Conservation (phyloP, 129 eudicot genomes). For the Centaurea solstitialis region DNA sequence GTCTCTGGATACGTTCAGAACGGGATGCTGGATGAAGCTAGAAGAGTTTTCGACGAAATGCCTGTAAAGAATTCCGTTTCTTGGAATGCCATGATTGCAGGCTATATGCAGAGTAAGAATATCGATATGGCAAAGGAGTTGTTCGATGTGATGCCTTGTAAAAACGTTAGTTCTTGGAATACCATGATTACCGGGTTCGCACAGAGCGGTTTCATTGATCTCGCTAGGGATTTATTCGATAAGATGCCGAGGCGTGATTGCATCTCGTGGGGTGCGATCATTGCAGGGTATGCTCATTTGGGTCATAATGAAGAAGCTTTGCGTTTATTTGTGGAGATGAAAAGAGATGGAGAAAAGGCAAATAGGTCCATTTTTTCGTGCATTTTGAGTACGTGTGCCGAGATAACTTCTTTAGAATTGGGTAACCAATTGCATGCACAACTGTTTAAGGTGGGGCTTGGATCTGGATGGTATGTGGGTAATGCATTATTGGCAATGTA, state of each 20-base stretch:
- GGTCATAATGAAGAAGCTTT: constrained; percentile 59
- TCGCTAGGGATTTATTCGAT: constrained; percentile 47
- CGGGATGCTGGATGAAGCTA: constrained; percentile 60
- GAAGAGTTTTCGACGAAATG: constrained; percentile 58
- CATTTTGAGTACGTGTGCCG: constrained; percentile 69
- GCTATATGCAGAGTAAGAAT: constrained; percentile 49
- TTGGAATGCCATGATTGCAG: constrained; percentile 81
- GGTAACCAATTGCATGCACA: constrained; percentile 67
- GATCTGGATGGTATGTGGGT: constrained; percentile 59
- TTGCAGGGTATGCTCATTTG: constrained; percentile 62
- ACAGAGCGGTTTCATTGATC: constrained; percentile 45
- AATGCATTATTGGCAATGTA: constrained; percentile 74
- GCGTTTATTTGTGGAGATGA: constrained; percentile 53
- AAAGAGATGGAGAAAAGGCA: constrained; percentile 44
- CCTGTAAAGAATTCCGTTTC: constrained; percentile 70
- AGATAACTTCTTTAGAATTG: constrained; percentile 63
- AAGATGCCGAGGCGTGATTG: constrained; percentile 65
- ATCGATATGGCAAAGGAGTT: constrained; percentile 60
- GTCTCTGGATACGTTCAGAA: constrained; percentile 67
- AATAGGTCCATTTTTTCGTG: constrained; percentile 60
- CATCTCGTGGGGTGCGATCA: constrained; percentile 76
- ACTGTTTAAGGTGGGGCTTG: constrained; percentile 52
- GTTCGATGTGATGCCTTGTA: constrained; percentile 65
- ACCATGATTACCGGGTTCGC: constrained; percentile 77
- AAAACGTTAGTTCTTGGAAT: constrained; percentile 64